Evolutionary conservation across 192 early-diverging fungal genomes (phyloP), one percentile per base, ranked within the genome.

Genomic region (Backusella macrospora): DNA sequence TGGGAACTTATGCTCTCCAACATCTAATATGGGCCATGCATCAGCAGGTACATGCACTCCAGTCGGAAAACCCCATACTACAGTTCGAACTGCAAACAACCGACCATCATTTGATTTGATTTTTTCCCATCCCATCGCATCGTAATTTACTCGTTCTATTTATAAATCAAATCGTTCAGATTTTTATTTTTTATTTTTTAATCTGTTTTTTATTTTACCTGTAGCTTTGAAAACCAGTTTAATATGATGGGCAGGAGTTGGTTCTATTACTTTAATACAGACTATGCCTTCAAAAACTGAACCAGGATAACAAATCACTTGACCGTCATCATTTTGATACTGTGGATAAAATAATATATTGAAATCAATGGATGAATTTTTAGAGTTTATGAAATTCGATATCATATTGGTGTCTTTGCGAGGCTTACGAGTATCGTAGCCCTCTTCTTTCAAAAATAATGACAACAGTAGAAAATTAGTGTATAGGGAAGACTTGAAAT

Each of bases 261-360:
- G 62, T 40, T 64, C 74, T n/a, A 23, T 15, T 4, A 76, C 47
- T 26, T 55, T 71, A 6, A 76, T 15, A 26, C 42, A 38, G 1
- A 76, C 74, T 3, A 45, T 9, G n/a, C 74, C 74, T 48, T 76
- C 74, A 71, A 76, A 76, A 14, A 76, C 74, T 26, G 74, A 76
- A 9, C 74, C 74, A 65, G 74, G 74, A 46, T 76, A 63, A 26
- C 74, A 76, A 18, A 65, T 10, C 16, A 76, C 23, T 6, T 42
- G 40, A 16, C 68, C 44, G 7, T 70, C 40, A 39, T 59, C 38
- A 23, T 69, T 64, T 47, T 37, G 43, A 63, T 68, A 65, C 40
- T 70, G 67, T 38, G 72, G 72, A 26, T 47, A 44, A 38, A 73
- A 62, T 9, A 29, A 4, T 10, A 75, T 65, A 46, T 18, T 48